Evolutionary conservation across 441 rosid species (phyloP).

Genomic region (Brassica balearica): DNA sequence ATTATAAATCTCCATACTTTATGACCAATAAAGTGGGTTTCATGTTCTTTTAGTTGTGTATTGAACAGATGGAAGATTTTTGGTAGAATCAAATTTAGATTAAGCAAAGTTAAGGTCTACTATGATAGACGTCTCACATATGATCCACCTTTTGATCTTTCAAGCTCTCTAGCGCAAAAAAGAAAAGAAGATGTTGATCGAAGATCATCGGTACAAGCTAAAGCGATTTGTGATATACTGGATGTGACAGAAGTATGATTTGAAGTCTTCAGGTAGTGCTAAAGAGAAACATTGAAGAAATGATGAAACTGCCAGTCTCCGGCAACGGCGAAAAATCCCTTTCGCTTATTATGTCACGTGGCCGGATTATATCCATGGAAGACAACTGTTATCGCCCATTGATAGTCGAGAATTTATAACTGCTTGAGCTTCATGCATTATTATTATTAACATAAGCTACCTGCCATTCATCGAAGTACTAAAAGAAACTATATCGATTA

Average conservation of each 20-base stretch:
- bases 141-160: too few species aligned
- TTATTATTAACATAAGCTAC: not conserved
- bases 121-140: not conserved
- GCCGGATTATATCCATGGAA: not conserved
- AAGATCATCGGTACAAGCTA: not conserved
- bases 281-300: not conserved
- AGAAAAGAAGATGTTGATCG: not conserved
- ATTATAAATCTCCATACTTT: not conserved
- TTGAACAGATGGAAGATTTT: not conserved
- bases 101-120: not conserved
- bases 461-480: not conserved
- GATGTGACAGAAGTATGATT: not conserved
- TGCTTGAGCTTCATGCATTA: not conserved
- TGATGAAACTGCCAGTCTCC: not conserved
- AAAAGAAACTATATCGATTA: not conserved
- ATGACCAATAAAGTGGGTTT: not conserved
- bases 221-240: not conserved
- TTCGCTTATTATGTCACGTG: not conserved
- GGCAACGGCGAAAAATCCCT: not conserved
- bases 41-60: not conserved
- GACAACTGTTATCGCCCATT: not conserved
- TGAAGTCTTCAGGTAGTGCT: not conserved
- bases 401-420: not conserved
- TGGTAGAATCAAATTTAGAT: not conserved
- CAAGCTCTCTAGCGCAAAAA: too few species aligned